Percentiles rank a stretch among this genome's conserved stretches.
Evolutionary conservation across 305 asterid species (phyloP).

Genomic region (Fraxinus latifolia): DNA sequence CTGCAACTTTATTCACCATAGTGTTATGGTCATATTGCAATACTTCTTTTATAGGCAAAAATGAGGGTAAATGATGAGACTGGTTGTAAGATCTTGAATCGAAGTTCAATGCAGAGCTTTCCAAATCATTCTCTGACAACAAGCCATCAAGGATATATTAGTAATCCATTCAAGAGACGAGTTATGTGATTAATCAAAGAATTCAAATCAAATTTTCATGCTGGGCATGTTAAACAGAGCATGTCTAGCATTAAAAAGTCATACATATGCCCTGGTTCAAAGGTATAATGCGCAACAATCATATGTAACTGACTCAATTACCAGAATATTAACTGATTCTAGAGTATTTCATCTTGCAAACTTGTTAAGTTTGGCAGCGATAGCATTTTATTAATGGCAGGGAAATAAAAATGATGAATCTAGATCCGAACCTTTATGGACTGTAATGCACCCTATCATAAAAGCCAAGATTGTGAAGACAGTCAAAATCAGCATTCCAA

Average conservation of each 20-base stretch:
- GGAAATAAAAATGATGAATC: background rate
- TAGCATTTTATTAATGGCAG: background rate
- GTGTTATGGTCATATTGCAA: conserved; percentile 19
- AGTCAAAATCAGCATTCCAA: conserved; percentile 73
- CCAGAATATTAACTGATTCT: background rate
- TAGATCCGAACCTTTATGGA: conserved; percentile 56
- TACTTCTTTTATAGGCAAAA: conserved; percentile 37
- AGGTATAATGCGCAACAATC: background rate
- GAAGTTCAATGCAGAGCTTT: conserved; percentile 50
- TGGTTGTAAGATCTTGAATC: conserved; percentile 48
- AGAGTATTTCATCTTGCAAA: background rate
- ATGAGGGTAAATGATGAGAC: conserved; percentile 35
- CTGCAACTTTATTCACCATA: conserved; percentile 31
- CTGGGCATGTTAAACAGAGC: conserved; percentile 4
- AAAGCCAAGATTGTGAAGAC: conserved; percentile 59
- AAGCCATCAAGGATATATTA: conserved; percentile 19
- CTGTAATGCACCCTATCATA: conserved; percentile 54
- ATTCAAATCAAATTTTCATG: background rate
- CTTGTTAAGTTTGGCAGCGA: background rate
- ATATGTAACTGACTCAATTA: background rate
- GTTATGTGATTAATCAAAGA: background rate
- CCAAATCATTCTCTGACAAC: conserved; percentile 60
- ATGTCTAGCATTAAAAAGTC: background rate
- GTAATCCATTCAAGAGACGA: background rate
- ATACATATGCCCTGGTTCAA: background rate